phyloP scores from a whole-genome alignment of 2,329 filamentous ascomycete species.

The Akanthomyces lecanii region DNA sequence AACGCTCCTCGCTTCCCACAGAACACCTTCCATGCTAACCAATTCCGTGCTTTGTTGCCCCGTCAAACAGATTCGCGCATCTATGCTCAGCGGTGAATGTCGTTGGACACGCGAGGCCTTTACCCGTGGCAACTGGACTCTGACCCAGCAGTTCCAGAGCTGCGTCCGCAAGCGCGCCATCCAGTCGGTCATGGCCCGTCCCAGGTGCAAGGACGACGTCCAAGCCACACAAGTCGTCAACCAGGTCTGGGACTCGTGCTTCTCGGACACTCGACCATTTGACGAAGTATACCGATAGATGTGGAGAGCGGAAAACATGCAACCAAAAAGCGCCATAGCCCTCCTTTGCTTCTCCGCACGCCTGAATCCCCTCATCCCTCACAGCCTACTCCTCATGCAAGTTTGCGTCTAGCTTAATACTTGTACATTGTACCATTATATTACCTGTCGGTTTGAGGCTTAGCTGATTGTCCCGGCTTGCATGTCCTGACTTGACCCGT shows the following conservation, averaged over 20 bases:
- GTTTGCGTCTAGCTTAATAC: slow-evolving; percentile 9
- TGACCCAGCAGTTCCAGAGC: slow-evolving; percentile 90
- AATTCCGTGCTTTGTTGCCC: slow-evolving; percentile 13
- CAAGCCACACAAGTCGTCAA: slow-evolving; percentile 88
- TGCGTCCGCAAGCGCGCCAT: slow-evolving; percentile 82
- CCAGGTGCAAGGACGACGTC: slow-evolving; percentile 76
- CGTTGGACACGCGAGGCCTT: slow-evolving; percentile 84
- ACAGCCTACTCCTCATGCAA: slow-evolving; percentile 5
- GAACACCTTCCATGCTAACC: slow-evolving; percentile 1
- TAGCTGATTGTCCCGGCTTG: background rate
- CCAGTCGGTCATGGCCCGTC: slow-evolving; percentile 71
- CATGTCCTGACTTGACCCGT: slow-evolving; percentile 1
- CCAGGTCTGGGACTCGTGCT: slow-evolving; percentile 98
- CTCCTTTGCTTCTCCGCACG: background rate
- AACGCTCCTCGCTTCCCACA: background rate
- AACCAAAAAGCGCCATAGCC: background rate
- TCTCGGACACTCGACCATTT: slow-evolving; percentile 88
- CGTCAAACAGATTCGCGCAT: slow-evolving; percentile 71
- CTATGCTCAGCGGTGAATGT: slow-evolving; percentile 90
- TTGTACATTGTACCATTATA: slow-evolving; percentile 13
- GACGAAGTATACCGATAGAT: slow-evolving; percentile 84
- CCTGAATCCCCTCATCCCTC: background rate
- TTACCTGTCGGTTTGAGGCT: slow-evolving; percentile 14
- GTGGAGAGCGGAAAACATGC: background rate
- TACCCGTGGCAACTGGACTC: slow-evolving; percentile 75